Base-by-base conservation (phyloP, 2,329 filamentous ascomycete species). In the Lojkania enalia region DNA sequence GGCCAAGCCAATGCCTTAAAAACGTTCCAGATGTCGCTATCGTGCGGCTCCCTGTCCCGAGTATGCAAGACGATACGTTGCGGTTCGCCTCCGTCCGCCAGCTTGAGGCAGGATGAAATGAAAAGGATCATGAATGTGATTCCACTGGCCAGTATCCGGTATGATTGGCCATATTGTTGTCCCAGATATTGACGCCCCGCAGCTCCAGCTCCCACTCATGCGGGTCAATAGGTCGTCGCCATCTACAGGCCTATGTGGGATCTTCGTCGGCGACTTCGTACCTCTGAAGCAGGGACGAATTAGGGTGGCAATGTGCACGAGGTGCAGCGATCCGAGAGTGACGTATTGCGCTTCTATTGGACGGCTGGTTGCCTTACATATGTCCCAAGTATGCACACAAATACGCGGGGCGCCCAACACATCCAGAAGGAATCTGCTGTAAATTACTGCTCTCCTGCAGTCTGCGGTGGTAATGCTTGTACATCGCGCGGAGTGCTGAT, bases 381-480 rank as follows among this genome's bases (percentile, higher is more conserved):
- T 57, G 61, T 67, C 48, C 56, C 61, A 59, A 55, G 52, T 57
- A 65, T 63, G 62, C 58, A 62, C 55, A 58, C 49, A 60, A 51
- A 55, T 60, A 57, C 52, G 48, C 45, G 52, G 58, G 52, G 42
- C 54, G 55, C 52, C 61, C 63, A 66, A 66, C 67, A 56, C 52
- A 58, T 66, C 49, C 30, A 39, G 20, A 37, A 44, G 44, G 31
- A 43, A 46, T 54, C 45, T 36, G 42, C 48, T 50, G 36, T 45
- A 38, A n/a, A n/a, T n/a, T 31, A 40, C 43, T 48, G 45, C 54
- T 39, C 49, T 57, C 57, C 48, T 60, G 47, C 48, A 39, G 33
- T 39, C 52, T 57, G 57, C 50, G 46, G 32, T 46, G 44, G 42
- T 43, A 42, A 51, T 50, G 54, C 48, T 51, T 50, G 31, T 36